phyloP scores from a whole-genome alignment of 768 basidiomycete species.

The Suillus plorans region DNA sequence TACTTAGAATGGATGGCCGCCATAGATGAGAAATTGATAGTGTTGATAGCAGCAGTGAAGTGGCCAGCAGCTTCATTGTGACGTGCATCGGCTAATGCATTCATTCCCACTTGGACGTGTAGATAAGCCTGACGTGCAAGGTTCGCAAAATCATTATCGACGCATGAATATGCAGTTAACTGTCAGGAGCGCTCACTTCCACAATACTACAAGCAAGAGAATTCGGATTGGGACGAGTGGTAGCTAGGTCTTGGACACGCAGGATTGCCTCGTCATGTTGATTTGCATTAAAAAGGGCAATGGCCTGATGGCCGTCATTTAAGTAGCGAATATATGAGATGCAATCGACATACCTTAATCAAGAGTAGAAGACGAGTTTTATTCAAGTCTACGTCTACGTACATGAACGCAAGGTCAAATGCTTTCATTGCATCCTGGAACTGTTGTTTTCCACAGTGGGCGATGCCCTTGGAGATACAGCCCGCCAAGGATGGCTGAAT shows the following conservation, averaged over 20 bases:
- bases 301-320: not conserved
- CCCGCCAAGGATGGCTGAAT: not conserved
- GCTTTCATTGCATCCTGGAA: not conserved
- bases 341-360: not conserved
- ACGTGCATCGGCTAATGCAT: no score
- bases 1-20: no score
- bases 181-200: not conserved
- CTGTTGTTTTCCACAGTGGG: not conserved
- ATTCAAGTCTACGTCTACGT: not conserved
- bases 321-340: not conserved
- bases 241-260: not conserved
- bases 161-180: not conserved
- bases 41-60: no score
- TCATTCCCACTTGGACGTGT: not conserved
- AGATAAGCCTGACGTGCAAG: not conserved
- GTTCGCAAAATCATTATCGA: not conserved
- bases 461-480: not conserved
- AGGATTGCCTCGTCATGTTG: not conserved
- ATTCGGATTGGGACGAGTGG: not conserved
- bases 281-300: not conserved
- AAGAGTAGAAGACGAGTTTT: not conserved
- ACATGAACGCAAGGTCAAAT: not conserved
- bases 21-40: no score
- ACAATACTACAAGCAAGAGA: not conserved
- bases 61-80: no score